phyloP scores from a whole-genome alignment of 768 basidiomycete species.

The Pisolithus microcarpus region DNA sequence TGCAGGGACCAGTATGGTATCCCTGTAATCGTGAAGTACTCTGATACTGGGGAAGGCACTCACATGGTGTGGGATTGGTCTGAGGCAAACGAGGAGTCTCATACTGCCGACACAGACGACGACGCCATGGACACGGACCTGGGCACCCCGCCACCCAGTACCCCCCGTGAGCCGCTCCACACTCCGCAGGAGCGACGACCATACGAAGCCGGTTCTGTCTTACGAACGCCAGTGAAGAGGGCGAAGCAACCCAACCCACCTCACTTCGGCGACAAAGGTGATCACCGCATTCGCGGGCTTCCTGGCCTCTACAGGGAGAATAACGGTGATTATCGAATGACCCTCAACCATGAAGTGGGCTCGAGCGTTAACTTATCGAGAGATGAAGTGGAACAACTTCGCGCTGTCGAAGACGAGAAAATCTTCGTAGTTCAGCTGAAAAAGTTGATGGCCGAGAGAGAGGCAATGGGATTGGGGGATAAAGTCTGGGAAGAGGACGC shows the following conservation, averaged over 20 bases:
- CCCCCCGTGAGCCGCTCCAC: constrained; percentile 6
- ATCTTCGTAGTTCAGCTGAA: constrained; percentile 22
- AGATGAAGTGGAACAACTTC: constrained; percentile 2
- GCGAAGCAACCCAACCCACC: constrained; percentile 17
- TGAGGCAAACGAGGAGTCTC: constrained; percentile 6
- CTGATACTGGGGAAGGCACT: constrained; percentile 8
- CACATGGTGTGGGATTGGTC: constrained; percentile 8
- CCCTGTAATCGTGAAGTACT: constrained; percentile 5
- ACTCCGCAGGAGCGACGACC: constrained; percentile 15
- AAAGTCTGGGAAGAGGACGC: constrained; percentile 12
- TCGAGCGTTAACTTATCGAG: constrained; percentile 12
- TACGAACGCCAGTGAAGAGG: constrained; percentile 24
- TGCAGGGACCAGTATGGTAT: constrained; percentile 10
- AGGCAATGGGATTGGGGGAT: constrained; percentile 4
- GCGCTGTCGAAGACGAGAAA: background rate
- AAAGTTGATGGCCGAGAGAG: constrained; percentile 2
- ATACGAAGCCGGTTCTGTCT: constrained; percentile 26
- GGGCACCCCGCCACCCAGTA: constrained; percentile 7
- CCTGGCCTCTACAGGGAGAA: constrained; percentile 2
- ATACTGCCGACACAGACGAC: constrained; percentile 8
- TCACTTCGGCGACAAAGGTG: constrained; percentile 23
- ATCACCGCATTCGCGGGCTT: constrained; percentile 16
- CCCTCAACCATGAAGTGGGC: constrained; percentile 18
- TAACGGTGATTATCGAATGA: constrained; percentile 11
- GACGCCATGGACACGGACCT: constrained; percentile 8